Evolutionary conservation across 768 basidiomycete genomes (phyloP), one percentile per base, ranked within the genome.

Genomic region (Boletus fagicola): DNA sequence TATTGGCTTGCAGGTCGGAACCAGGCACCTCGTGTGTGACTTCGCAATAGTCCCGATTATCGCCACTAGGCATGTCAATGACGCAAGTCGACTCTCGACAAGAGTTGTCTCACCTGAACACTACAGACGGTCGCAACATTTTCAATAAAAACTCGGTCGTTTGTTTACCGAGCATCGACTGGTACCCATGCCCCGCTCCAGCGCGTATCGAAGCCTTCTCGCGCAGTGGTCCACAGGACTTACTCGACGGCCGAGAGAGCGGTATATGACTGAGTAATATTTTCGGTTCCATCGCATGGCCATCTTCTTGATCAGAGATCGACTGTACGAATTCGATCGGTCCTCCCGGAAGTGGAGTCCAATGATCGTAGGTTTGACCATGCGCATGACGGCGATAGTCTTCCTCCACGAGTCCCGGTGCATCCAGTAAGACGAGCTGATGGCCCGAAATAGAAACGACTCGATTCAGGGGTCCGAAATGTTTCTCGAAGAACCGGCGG

Each of bases 31-130:
- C 73, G 69, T 91, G 90, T 24, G 72, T 74, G 64, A 87, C 80
- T 62, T 92, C 90, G 65, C 94, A 98, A 65, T 91, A 91, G 72
- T 97, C 94, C 49, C 92, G 89, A 70, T 96, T 91, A 72, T 98
- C 93, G 7, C 87, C 94, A 65, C 90, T 91, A 60, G 12, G 26
- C 45, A 26, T 4, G 12, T 58, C 38, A 56, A 31, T 18, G 16
- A 35, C 7, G 1, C 28, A n/a, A 43, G 28, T 49, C 22, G 24
- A 40, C n/a, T 1, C 43, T 31, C 46, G 26, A 50, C 13, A 18
- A 38, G 24, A 11, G 18, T n/a, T 28, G 26, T 63, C 78, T 62
- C 49, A 87, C 89, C 87, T 92, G 69, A 90, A 93, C 2, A 96
- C 78, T 1, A 82, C 62, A 11, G 75, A 70, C 12, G 94, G 94